phyloP scores from a whole-genome alignment of 805 yeast genomes.

The Cyberlindnera meyerae region DNA sequence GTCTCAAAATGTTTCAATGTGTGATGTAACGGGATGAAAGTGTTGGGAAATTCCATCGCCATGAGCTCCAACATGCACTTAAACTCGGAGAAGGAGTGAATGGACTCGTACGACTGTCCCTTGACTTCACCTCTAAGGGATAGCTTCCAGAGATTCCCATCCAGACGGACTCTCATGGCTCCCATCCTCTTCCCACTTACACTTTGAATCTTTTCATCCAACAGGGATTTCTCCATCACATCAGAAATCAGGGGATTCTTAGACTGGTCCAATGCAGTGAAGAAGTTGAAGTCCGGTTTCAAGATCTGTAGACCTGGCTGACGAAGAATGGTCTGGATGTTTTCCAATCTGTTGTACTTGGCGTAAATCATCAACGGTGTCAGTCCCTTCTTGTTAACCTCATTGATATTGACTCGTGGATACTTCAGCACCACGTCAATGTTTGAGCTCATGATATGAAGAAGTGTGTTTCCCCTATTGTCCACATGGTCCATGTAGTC shows the following conservation, averaged over 20 bases:
- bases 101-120: conserved; percentile 10
- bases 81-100: conserved; percentile 31
- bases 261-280: conserved; percentile 43
- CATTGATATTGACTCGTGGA: conserved; percentile 48
- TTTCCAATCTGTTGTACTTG: conserved; percentile 61
- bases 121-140: conserved; percentile 23
- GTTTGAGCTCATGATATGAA: conserved; percentile 62
- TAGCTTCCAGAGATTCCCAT: conserved; percentile 26
- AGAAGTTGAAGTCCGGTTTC: conserved; percentile 23
- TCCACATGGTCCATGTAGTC: conserved; percentile 65
- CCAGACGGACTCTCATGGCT: conserved; percentile 32
- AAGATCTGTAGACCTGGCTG: conserved; percentile 46
- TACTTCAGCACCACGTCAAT: conserved; percentile 36
- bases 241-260: conserved; percentile 33
- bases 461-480: conserved; percentile 62
- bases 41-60: conserved; percentile 32
- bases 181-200: conserved; percentile 27
- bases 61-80: conserved; percentile 31
- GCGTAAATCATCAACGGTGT: conserved; percentile 72
- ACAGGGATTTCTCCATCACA: conserved; percentile 28
- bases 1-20: conserved; percentile 19
- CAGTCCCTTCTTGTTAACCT: conserved; percentile 48
- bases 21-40: conserved; percentile 28
- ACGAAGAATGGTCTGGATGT: conserved; percentile 45
- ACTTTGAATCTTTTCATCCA: conserved; percentile 19